Evolutionary conservation across 2,329 filamentous ascomycete species (phyloP), one percentile per base, ranked within the genome.

Genomic region (Paecilomyces sp.): DNA sequence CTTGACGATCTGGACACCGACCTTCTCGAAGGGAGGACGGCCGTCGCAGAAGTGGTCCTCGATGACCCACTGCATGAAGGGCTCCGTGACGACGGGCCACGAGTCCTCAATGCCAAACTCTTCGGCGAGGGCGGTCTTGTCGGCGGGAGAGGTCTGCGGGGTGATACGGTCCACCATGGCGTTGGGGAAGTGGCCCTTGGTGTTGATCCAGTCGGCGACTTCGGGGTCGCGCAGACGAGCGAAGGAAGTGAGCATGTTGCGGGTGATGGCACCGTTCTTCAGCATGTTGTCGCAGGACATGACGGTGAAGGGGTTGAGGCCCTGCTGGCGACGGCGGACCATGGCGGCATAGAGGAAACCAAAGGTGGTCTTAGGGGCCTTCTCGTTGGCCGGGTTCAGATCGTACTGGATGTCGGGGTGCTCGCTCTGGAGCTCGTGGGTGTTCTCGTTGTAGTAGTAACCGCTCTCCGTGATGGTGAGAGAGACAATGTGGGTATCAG

Each of bases 391-490:
- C 6, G 71, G 67, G 58, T 73, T 61, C 25, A 82, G 71, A 64
- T 83, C 81, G 65, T 72, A 74, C 65, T 77, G 74, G 57, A 83
- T 82, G 64, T 83, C 80, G 8, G 79, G 71, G 67, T 82, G 74
- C 52, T 82, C 75, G 36, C 69, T 68, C 62, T 77, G 70, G 60
- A 83, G 74, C 72, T 82, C 70, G 73, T 83, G 81, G n/a, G 80
- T 80, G 75, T 83, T 82, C 68, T 83, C 81, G 67, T 83, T 81
- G 75, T 83, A 82, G 74, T 80, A 83, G 77, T 83, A 83, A 62
- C 81, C 81, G 66, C 78, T 81, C 73, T 83, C 81, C 52, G 81
- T 83, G 68, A 83, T 83, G 66, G 81, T 83, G 68, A 83, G 68
- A 15, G 81, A 83, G 33, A 83, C 81, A 61, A 83, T 83, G 67